Percentiles rank a stretch among this genome's conserved stretches.
These are phyloP conservation scores for Umbelopsis vinacea DNA, from an alignment of 192 early-diverging fungal genomes.

Conservation along the genomic window DNA sequence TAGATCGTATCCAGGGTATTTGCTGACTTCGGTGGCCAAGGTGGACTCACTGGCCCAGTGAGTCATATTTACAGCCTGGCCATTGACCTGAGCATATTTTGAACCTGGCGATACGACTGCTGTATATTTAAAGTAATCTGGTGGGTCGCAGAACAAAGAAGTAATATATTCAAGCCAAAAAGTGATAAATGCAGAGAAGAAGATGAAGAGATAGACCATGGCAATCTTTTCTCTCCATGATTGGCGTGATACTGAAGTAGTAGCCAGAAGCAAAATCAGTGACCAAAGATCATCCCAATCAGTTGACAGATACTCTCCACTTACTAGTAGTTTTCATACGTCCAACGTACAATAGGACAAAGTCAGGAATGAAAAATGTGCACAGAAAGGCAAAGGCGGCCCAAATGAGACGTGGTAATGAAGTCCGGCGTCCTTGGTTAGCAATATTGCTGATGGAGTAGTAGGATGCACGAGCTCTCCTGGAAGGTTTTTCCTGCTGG, in stretches of 20 bases:
- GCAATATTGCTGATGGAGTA: slow-evolving; percentile 7
- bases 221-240: slow-evolving; percentile 45
- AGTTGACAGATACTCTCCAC: slow-evolving; percentile 1
- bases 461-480: slow-evolving; percentile 4
- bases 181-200: slow-evolving; percentile 28
- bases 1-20: slow-evolving; percentile 35
- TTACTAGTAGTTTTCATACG: slow-evolving; percentile 31
- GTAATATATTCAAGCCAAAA: slow-evolving; percentile 43
- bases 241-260: slow-evolving; percentile 24
- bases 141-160: slow-evolving; percentile 39
- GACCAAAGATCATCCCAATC: background rate
- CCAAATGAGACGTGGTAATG: slow-evolving; percentile 26
- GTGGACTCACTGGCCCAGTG: slow-evolving; percentile 3
- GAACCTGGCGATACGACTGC: slow-evolving; percentile 13
- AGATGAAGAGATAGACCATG: slow-evolving; percentile 22
- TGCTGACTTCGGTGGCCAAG: slow-evolving; percentile 30
- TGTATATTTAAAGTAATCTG: slow-evolving; percentile 26
- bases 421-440: background rate
- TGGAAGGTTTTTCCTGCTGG: background rate
- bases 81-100: slow-evolving; percentile 31
- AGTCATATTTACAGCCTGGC: slow-evolving; percentile 33
- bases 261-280: background rate
- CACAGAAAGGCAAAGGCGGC: slow-evolving; percentile 28
- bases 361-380: slow-evolving; percentile 31
- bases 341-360: slow-evolving; percentile 22